Base-by-base conservation (phyloP, 352 stramenopile genomes). In the Lagenidium giganteum region DNA sequence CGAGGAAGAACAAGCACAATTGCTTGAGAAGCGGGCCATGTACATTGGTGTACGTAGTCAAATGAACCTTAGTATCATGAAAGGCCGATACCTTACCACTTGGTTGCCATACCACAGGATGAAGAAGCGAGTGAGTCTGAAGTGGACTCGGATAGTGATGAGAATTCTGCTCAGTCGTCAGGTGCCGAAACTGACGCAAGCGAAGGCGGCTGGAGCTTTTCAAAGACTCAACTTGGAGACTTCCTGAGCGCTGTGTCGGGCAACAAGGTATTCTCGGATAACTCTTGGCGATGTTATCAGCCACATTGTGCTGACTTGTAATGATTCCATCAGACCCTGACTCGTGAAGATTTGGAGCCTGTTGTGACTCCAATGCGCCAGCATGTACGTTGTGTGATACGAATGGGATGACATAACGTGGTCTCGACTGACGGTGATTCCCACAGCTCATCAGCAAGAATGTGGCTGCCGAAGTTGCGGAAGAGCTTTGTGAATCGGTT, bases 401-500 rank as follows among this genome's bases (percentile, higher is more conserved):
- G 36, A 16, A 12, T 32, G 24, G 27, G 27, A 21, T 49, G 18
- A 57, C 26, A 9, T 21, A 1, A n/a, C 22, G 7, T 22, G 25
- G 16, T 35, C 32, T 20, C 22, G 16, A 24, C 5, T 17, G 5
- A 31, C 32, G 29, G 20, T 18, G 13, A 12, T 44, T 31, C 5
- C 9, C 12, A 18, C 5, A 97, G 61, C 60, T 99, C 5, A 96
- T 98, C 34, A 93, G 74, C 54, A 98, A 98, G 70, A 99, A 99
- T 64, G 96, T 99, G 3, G 95, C 96, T 9, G 75, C 79, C 5
- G 95, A 98, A 54, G 95, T 98, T 26, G 92, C 95, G 3, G 63
- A 96, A 21, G 88, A 98, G 33, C 80, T 99, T 28, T 98, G 88
- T 50, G 81, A 96, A 26, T 96, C 83, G n/a, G 95, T 99, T 27